Evolutionary conservation across 2,329 filamentous ascomycete genomes (phyloP).

Genomic region (Cladosporium oxysporum): DNA sequence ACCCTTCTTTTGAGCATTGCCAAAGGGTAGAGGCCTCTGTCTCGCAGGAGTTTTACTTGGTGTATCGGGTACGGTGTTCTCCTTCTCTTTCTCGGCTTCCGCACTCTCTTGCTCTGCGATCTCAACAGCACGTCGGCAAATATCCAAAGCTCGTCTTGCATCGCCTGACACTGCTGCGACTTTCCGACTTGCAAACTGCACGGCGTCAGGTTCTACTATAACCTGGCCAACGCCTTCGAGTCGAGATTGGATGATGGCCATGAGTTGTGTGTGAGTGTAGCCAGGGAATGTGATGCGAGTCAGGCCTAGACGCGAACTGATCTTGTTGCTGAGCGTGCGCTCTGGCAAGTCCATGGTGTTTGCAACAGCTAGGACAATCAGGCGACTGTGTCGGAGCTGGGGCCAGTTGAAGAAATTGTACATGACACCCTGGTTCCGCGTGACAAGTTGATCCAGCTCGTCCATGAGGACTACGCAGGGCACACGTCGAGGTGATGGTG

Average conservation of each 20-base stretch:
- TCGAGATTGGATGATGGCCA: conserved; percentile 95
- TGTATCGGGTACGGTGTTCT: conserved; percentile 54
- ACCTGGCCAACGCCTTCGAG: conserved; percentile 79
- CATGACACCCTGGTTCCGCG: conserved; percentile 99
- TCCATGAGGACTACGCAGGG: conserved; percentile 99
- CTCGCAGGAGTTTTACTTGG: conserved; percentile 59
- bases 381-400: conserved; percentile 80
- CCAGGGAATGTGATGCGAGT: conserved; percentile 96
- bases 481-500: conserved; percentile 84
- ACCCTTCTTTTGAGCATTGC: conserved; percentile 38
- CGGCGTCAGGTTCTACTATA: conserved; percentile 87
- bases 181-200: conserved; percentile 95
- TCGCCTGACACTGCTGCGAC: conserved; percentile 96
- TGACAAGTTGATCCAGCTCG: conserved; percentile 95
- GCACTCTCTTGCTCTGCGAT: conserved; percentile 75
- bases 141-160: conserved; percentile 87
- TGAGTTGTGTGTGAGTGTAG: conserved; percentile 95
- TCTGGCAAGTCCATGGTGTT: conserved; percentile 99
- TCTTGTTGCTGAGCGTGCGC: conserved; percentile 95
- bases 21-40: conserved; percentile 37
- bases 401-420: conserved; percentile 99
- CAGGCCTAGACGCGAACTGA: conserved; percentile 79
- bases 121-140: conserved; percentile 92
- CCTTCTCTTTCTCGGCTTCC: conserved; percentile 35
- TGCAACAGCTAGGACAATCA: conserved; percentile 95